These are phyloP conservation scores for Thalassiosira hispida DNA, from an alignment of 352 stramenopile species.

Conservation along the genomic window DNA sequence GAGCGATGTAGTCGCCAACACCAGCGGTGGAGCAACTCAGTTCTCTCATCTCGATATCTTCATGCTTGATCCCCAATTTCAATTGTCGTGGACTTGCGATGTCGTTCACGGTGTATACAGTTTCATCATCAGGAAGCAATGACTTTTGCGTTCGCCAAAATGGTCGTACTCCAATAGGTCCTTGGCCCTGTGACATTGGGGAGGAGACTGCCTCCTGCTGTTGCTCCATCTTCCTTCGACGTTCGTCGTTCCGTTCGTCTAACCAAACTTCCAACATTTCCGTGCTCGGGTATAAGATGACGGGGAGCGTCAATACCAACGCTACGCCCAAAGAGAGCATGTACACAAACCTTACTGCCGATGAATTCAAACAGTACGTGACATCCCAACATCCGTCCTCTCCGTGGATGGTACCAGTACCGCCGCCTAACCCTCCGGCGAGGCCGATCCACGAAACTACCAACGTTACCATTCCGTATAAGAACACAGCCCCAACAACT, in stretches of 20 bases:
- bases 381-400: slow-evolving; percentile 54
- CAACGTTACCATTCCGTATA: slow-evolving; percentile 59
- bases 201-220: not conserved
- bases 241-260: slow-evolving; percentile 54
- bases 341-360: slow-evolving; percentile 43
- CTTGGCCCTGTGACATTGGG: slow-evolving; percentile 5
- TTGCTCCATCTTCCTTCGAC: slow-evolving; percentile 33
- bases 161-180: not conserved
- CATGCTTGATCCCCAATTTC: slow-evolving; percentile 1
- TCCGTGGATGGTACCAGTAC: slow-evolving; percentile 53
- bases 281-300: slow-evolving; percentile 63
- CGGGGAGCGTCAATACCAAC: slow-evolving; percentile 58
- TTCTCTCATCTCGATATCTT: slow-evolving; percentile 5
- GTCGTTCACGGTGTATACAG: slow-evolving; percentile 16
- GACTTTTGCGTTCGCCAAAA: slow-evolving; percentile 22
- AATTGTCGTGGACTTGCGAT: not conserved
- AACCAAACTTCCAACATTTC: slow-evolving; percentile 64
- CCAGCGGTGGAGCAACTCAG: not conserved
- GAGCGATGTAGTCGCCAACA: not conserved
- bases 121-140: slow-evolving; percentile 44
- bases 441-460: slow-evolving; percentile 55
- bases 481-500: slow-evolving; percentile 49
- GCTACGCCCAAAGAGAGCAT: slow-evolving; percentile 56
- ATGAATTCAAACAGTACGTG: slow-evolving; percentile 59
- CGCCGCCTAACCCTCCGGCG: slow-evolving; percentile 55